phyloP scores from a whole-genome alignment of 1,284 basidiomycete genomes.

The Mycocalia duriaeana region DNA sequence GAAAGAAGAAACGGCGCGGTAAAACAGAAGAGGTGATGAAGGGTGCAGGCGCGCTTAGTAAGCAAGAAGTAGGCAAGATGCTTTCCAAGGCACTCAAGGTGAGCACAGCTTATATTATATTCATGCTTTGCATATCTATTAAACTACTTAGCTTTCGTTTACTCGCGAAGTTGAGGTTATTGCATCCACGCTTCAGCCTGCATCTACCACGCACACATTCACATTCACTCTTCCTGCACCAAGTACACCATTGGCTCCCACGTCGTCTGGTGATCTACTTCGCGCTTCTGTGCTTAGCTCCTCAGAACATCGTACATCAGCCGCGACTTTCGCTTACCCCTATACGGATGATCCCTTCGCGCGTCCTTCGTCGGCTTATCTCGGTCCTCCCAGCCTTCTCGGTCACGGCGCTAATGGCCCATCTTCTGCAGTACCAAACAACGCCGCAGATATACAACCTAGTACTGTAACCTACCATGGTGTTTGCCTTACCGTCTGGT shows the following conservation, averaged over 20 bases:
- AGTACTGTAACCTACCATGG: constrained; percentile 78
- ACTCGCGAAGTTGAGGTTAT: constrained; percentile 92
- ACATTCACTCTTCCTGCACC: constrained; percentile 79
- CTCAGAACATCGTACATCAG: constrained; percentile 53
- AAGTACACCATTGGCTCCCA: constrained; percentile 64
- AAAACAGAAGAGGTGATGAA: constrained; percentile 61
- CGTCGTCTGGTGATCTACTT: constrained; percentile 64
- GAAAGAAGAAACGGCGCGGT: constrained; percentile 62
- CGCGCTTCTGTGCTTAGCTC: constrained; percentile 66
- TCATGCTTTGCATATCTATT: constrained; percentile 5
- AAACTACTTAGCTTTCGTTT: constrained; percentile 65
- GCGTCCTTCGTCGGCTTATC: constrained; percentile 71
- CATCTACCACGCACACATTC: constrained; percentile 90
- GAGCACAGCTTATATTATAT: constrained; percentile 17
- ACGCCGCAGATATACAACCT: constrained; percentile 32
- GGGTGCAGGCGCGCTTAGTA: constrained; percentile 69
- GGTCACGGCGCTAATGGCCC: constrained; percentile 40
- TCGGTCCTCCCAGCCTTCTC: constrained; percentile 62
- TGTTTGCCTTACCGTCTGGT: constrained; percentile 90
- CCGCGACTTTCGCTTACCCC: constrained; percentile 62
- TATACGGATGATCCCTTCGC: constrained; percentile 72
- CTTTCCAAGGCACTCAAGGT: constrained; percentile 88
- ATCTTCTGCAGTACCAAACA: constrained; percentile 30
- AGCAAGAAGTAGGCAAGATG: constrained; percentile 84
- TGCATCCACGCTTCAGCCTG: constrained; percentile 85